Conservation (phyloP, 1,284 basidiomycete species). For the Vanrija sp. region DNA sequence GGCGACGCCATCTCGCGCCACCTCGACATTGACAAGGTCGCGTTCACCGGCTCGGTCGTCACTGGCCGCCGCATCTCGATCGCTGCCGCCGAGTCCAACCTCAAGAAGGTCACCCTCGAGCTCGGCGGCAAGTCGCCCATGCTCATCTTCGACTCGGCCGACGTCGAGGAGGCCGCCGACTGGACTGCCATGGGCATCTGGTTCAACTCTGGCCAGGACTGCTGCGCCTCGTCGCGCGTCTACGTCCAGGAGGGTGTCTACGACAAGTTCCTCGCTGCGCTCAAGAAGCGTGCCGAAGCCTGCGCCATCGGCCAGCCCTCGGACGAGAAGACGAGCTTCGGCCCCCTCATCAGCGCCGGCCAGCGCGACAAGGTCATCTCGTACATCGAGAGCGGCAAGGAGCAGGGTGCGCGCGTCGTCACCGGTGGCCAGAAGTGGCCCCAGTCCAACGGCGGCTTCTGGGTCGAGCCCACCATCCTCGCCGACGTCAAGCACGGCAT, state of each 20-base stretch:
- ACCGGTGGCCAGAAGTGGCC: constrained; percentile 64
- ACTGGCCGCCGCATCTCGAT: constrained; percentile 83
- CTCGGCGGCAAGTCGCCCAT: constrained; percentile 55
- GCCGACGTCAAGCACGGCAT: constrained; percentile 36
- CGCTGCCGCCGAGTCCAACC: constrained; percentile 72
- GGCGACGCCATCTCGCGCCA: constrained; percentile 78
- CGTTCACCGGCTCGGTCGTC: constrained; percentile 61
- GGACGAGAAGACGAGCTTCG: constrained; percentile 67
- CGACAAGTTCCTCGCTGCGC: constrained; percentile 66
- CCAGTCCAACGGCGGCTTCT: constrained; percentile 38
- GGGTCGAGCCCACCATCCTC: constrained; percentile 49
- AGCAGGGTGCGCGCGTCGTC: constrained; percentile 72
- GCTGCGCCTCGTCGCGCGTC: constrained; percentile 66
- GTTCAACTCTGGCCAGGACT: constrained; percentile 38
- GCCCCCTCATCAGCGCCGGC: constrained; percentile 74
- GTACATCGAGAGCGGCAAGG: constrained; percentile 82
- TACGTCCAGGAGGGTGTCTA: constrained; percentile 81
- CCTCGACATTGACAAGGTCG: constrained; percentile 69
- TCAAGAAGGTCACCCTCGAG: constrained; percentile 65
- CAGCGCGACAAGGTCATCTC: constrained; percentile 86
- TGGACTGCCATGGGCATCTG: constrained; percentile 43
- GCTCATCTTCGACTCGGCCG: constrained; percentile 51
- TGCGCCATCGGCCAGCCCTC: constrained; percentile 69
- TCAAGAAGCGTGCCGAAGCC: constrained; percentile 65
- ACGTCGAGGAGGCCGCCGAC: constrained; percentile 69